Percentiles rank a stretch among this genome's conserved stretches.
Evolutionary conservation across 1,139 yeast genomes (phyloP).

Genomic region (Magnusiomyces tetraspermus): DNA sequence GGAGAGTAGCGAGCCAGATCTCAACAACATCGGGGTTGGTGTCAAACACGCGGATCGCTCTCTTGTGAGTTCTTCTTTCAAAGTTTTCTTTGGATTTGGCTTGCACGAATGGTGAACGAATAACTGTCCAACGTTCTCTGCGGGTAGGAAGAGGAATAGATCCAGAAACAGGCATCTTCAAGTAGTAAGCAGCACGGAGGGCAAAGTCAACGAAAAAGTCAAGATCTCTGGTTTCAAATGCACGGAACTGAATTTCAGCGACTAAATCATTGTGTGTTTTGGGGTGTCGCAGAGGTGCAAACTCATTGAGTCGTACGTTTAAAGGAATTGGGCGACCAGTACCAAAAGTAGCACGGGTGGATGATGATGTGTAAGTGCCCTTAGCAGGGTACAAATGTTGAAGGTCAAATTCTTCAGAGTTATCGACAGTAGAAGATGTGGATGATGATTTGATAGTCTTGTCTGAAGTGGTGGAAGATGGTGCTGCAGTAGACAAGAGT

Average conservation of each 20-base stretch:
- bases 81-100: constrained; percentile 93
- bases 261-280: constrained; percentile 52
- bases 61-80: constrained; percentile 74
- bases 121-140: constrained; percentile 88
- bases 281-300: constrained; percentile 67
- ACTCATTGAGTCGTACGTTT: constrained; percentile 72
- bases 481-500: too few species aligned
- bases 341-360: constrained; percentile 20
- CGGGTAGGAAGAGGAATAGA: constrained; percentile 59
- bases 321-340: constrained; percentile 58
- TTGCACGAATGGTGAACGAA: constrained; percentile 86
- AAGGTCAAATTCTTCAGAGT: constrained; percentile 13
- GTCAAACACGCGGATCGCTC: constrained; percentile 68
- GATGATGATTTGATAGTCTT: too few species aligned
- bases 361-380: constrained; percentile 23
- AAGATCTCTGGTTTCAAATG: constrained; percentile 61
- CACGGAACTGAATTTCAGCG: constrained; percentile 54
- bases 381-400: constrained; percentile 21
- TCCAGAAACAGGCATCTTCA: constrained; percentile 75
- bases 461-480: too few species aligned
- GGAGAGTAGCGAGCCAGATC: constrained; percentile 67
- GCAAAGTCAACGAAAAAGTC: constrained; percentile 80
- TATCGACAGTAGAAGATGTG: too few species aligned
- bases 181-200: constrained; percentile 77
- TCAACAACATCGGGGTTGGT: constrained; percentile 80